Evolutionary conservation across 2,329 filamentous ascomycete species (phyloP), one percentile per base, ranked within the genome.

Genomic region (Bipolaris sorokiniana): DNA sequence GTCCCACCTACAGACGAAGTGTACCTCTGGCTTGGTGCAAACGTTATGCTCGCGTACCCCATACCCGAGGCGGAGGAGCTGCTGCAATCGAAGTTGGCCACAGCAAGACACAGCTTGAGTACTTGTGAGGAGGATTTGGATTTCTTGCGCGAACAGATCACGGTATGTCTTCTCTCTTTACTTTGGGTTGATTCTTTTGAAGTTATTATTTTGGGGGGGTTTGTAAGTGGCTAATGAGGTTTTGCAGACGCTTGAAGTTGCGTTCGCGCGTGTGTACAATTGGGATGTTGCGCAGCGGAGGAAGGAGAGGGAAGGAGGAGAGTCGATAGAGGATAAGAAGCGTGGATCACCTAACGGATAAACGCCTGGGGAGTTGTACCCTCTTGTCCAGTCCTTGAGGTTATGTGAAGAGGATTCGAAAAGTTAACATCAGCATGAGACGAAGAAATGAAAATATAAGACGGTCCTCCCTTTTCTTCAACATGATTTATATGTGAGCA

Each of bases 231-330:
- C 66, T 75, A 55, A 68, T 64, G 20, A 16, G 56, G 7, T 62
- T 31, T 11, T 40, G n/a, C 65, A 96, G 91, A 97, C 93, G 0
- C 89, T 99, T 82, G 95, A 99, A 78, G 95, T 99, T 33, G 95
- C 95, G 3, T 92, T 94, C 38, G 95, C 95, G 20, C 85, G 95
- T 63, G 93, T 99, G n/a, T 98, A 99, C 79, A 99, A 99, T 78
- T 98, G 95, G 94, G 95, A 99, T 72, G 92, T 99, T 4, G 91
- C 94, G 41, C 91, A 97, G 81, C 91, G 96, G 79, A 84, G 95
- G 67, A 97, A 97, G 82, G 92, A 97, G 59, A 95, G 92, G 77
- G 88, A 89, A 37, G 66, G 61, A 7, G 74, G 70, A 15, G 80
- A 83, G 38, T 79, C 78, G 46, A 78, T 80, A 74, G 77, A 77